phyloP scores from a whole-genome alignment of 495 filamentous ascomycete species.

The Barbatosphaeria neglecta region DNA sequence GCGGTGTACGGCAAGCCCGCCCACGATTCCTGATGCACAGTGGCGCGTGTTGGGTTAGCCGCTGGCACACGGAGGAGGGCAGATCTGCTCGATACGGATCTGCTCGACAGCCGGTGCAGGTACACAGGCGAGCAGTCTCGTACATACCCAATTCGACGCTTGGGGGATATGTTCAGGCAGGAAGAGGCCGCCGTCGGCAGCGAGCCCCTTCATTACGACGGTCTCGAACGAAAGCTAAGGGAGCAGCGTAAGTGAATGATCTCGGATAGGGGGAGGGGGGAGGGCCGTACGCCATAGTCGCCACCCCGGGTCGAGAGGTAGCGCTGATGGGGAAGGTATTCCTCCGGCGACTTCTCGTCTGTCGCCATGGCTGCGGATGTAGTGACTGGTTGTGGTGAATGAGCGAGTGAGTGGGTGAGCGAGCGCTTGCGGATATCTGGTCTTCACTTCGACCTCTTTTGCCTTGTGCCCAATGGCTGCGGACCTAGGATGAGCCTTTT shows the following conservation, averaged over 20 bases:
- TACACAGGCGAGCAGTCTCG: not conserved
- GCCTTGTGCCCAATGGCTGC: too few species aligned
- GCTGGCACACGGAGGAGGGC: conserved; percentile 1
- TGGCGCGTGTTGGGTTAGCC: not conserved
- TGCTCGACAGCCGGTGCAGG: too few species aligned
- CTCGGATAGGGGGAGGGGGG: not conserved
- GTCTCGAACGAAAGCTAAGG: conserved; percentile 77
- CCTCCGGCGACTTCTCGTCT: too few species aligned
- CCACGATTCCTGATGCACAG: conserved; percentile 44
- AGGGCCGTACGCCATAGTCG: not conserved
- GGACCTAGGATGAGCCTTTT: too few species aligned
- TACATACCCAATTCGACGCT: conserved; percentile 43
- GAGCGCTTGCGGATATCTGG: too few species aligned
- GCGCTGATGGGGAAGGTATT: too few species aligned
- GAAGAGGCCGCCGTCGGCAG: conserved; percentile 80
- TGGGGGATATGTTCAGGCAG: conserved; percentile 72
- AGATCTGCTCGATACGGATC: too few species aligned
- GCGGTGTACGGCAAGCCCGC: conserved; percentile 64
- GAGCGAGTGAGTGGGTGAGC: too few species aligned
- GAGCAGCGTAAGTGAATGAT: not conserved
- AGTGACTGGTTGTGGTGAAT: too few species aligned
- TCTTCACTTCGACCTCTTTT: too few species aligned
- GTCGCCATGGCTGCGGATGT: too few species aligned
- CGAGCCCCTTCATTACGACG: conserved; percentile 84
- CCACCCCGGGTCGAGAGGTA: not conserved